Percentiles rank a stretch among this genome's conserved stretches.
These are phyloP conservation scores for Diutina siamensis DNA, from an alignment of 1,139 yeast genomes.

Conservation along the genomic window DNA sequence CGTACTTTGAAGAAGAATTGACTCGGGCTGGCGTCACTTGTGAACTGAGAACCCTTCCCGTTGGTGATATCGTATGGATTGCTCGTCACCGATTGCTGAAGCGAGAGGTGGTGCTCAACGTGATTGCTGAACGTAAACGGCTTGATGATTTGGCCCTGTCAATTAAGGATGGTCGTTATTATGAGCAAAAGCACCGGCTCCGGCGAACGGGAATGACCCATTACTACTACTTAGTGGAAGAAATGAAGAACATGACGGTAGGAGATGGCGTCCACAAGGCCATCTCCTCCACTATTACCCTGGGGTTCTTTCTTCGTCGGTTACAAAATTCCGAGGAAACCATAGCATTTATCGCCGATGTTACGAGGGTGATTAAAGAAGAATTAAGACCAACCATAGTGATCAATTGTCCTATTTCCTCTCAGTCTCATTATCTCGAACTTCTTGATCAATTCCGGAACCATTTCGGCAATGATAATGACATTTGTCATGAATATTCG, in stretches of 20 bases:
- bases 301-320: conserved; percentile 57
- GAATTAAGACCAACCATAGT: conserved; percentile 24
- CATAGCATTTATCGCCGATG: conserved; percentile 43
- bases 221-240: conserved; percentile 77
- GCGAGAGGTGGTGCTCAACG: conserved; percentile 61
- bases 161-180: conserved; percentile 77
- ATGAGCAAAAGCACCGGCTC: conserved; percentile 75
- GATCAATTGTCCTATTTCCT: conserved; percentile 38
- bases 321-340: conserved; percentile 72
- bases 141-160: conserved; percentile 76
- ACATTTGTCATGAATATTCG: conserved; percentile 52
- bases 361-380: conserved; percentile 39
- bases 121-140: conserved; percentile 79
- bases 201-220: conserved; percentile 55
- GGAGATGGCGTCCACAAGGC: conserved; percentile 39
- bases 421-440: conserved; percentile 40
- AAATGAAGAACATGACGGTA: conserved; percentile 24
- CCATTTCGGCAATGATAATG: conserved; percentile 29
- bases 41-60: conserved; percentile 49
- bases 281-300: conserved; percentile 66
- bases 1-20: conserved; percentile 51
- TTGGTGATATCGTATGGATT: conserved; percentile 88
- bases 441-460: conserved; percentile 29
- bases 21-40: conserved; percentile 35
- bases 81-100: conserved; percentile 53